Conservation (phyloP, 2,329 filamentous ascomycete genomes). For the Aspergillus sp. region DNA sequence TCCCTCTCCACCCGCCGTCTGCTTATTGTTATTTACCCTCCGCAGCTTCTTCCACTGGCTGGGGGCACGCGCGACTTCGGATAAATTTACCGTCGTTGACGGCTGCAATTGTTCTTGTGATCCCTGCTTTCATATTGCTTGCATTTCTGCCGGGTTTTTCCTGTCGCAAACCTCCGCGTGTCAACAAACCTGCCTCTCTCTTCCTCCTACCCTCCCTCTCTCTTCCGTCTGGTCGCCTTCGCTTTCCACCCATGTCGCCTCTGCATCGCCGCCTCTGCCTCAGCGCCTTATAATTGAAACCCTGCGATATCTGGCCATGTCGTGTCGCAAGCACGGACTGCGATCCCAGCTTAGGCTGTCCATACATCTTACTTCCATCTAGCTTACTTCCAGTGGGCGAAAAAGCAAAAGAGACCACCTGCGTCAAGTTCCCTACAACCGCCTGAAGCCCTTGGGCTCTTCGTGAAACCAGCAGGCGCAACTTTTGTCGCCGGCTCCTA, state of each 20-base stretch:
- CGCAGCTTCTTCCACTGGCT: slow-evolving; percentile 2
- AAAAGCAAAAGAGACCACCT: background rate
- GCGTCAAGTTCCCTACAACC: too few species aligned
- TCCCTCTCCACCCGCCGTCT: background rate
- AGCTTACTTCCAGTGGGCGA: slow-evolving; percentile 2
- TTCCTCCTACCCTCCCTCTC: slow-evolving; percentile 2
- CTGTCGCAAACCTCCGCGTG: background rate
- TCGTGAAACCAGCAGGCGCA: background rate
- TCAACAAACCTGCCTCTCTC: background rate
- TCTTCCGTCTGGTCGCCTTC: background rate
- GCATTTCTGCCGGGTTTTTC: background rate
- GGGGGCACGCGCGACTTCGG: background rate
- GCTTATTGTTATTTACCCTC: slow-evolving; percentile 8
- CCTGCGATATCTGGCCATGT: slow-evolving; percentile 26
- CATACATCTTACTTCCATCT: slow-evolving; percentile 16
- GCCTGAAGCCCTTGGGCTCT: background rate
- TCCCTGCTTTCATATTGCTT: background rate
- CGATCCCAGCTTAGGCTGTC: slow-evolving; percentile 26
- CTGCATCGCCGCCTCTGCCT: background rate
- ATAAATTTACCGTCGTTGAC: background rate
- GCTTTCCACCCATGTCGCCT: slow-evolving; percentile 5
- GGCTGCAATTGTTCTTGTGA: background rate
- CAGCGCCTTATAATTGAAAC: slow-evolving; percentile 9
- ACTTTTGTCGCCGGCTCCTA: background rate
- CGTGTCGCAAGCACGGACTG: slow-evolving; percentile 26